phyloP scores from a whole-genome alignment of 257 asterid genomes.

The Solanum gracilifrons region DNA sequence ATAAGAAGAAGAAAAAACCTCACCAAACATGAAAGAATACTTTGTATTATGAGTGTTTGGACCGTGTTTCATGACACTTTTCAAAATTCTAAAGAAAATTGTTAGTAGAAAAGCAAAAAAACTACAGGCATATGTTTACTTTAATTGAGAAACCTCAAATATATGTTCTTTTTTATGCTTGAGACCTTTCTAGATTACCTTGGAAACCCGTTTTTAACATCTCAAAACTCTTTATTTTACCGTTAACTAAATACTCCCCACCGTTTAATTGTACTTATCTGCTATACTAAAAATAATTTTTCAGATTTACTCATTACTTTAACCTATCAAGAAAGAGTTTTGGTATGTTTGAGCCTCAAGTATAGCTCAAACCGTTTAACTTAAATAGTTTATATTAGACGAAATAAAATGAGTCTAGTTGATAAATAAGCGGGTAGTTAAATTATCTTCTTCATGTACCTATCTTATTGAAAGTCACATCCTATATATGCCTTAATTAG shows the following conservation, averaged over 20 bases:
- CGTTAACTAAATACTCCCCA: not conserved
- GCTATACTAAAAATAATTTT: not conserved
- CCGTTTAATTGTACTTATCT: not conserved
- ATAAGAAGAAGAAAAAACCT: not conserved
- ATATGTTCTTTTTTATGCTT: not conserved
- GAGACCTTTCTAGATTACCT: not conserved
- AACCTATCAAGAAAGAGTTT: not conserved
- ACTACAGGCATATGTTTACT: not conserved
- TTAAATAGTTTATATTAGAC: not conserved
- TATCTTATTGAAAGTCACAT: not conserved
- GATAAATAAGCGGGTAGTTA: not conserved
- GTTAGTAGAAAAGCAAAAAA: not conserved
- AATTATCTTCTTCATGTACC: not conserved
- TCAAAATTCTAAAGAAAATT: not conserved
- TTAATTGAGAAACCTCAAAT: not conserved
- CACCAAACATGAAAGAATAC: not conserved
- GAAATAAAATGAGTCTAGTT: not conserved
- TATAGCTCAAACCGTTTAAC: not conserved
- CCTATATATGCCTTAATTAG: not conserved
- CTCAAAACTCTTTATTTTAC: not conserved
- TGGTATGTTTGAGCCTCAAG: not conserved
- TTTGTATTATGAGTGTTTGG: not conserved
- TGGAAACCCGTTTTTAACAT: not conserved
- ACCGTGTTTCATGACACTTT: not conserved
- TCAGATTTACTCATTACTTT: accelerated